Evolutionary conservation across 306 rosid genomes (phyloP), one percentile per base, ranked within the genome.

Genomic region (Citrullus mucosospermus): DNA sequence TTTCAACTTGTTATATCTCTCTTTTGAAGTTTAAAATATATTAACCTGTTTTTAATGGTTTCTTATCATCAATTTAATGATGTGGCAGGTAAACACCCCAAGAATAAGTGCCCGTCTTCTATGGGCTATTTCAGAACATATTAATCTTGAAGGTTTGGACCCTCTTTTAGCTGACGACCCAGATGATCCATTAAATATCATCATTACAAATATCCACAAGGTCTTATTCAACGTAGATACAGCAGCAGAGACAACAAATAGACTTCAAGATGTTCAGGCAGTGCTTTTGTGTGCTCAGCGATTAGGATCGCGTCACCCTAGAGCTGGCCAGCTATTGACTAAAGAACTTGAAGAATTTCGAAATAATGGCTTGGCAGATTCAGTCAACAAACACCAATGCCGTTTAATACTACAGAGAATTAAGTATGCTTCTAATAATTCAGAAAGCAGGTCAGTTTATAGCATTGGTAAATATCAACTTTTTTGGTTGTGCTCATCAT

Each of bases 81-180:
- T 78, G 66, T 88, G 80, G 81, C 97, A 95, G 99, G 93, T 95
- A 66, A 88, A 88, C 85, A 95, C 97, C 76, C 90, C 93, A 73
- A 92, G 99, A 88, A 82, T 91, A 87, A 84, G 87, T 84, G 92
- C 98, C 81, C 98, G 98, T 32, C 85, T 95, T 83, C 87, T 95
- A 76, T 95, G 99, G 99, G 89, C 93, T 77, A 87, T 95, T 79
- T 78, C 99, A 61, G 98, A 95, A 86, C 99, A 95, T 85, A 92
- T 92, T 75, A 97, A 95, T 84, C 88, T 95, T 72, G 98, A 91
- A 83, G 99, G 99, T 78, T 80, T 95, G 88, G 99, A 95, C 82
- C 99, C 99, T 44, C 99, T 95, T 80, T 90, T 95, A 75, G 97
- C 99, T 67, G 99, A 95, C 20, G 99, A 95, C 80, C 99, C 99